Base-by-base conservation (phyloP, 1,284 basidiomycete genomes). In the Irpex sp. region DNA sequence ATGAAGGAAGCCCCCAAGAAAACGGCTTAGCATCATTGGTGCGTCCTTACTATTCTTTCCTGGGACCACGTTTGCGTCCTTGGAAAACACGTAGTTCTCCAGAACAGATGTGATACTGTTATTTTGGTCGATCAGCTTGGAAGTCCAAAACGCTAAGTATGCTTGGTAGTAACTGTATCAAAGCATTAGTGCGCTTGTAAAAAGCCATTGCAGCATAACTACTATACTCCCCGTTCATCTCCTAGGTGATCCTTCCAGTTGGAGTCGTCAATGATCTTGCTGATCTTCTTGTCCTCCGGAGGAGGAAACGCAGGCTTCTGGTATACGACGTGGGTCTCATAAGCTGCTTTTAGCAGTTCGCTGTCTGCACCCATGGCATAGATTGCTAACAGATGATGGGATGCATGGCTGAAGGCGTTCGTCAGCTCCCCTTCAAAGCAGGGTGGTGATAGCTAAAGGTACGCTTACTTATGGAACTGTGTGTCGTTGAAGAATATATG, bases 401-500 rank as follows among this genome's bases (percentile, higher is more conserved):
- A 66, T 24, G 72, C 70, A 72, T 74, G 74, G 62, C 74, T 74
- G 42, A n/a, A 66, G 15, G 11, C 6, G 32, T 18, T 11, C 13
- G n/a, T 54, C 49, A 54, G 49, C 49, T 13, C 13, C 49, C 6
- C n/a, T n/a, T 54, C 38, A 6, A 4, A 4, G 27, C 20, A 13
- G 11, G 42, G 20, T 43, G 42, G 15, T 0, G 20, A 10, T 63
- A 60, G 68, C 32, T 38, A 54, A 42, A 11, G 38, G 4, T 54
- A 56, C 64, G 42, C 80, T 63, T 70, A 85, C 84, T 92, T 92
- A 81, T 92, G 90, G 75, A 89, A 92, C 0, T 85, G 82, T 70
- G 78, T 81, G 43, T 90, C 85, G 70, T 92, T 90, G 80, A 91
- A 90, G 77, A 89, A 92, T 32, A 87, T 84, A 75, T 93, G 90